These are phyloP conservation scores for Hortaea sp. DNA, from an alignment of 2,329 filamentous ascomycete species.

Conservation along the genomic window DNA sequence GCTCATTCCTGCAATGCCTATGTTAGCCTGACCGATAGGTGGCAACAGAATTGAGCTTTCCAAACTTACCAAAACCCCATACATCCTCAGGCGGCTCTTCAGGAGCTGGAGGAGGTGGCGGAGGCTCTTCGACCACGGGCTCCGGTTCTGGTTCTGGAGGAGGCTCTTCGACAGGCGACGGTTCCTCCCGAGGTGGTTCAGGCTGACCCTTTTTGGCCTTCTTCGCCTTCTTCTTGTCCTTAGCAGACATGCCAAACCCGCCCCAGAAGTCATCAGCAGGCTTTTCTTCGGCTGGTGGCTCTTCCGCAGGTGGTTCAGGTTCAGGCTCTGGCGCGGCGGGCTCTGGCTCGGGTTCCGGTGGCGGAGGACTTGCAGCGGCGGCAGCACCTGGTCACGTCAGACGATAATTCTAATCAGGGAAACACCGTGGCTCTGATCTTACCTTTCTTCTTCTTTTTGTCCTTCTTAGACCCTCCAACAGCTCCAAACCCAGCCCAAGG, in stretches of 20 bases:
- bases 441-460: conserved; percentile 26
- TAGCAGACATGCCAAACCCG: conserved; percentile 18
- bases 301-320: conserved; percentile 30
- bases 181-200: conserved; percentile 15
- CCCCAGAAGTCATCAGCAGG: conserved; percentile 20
- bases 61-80: conserved; percentile 18
- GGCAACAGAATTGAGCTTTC: not conserved
- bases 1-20: conserved; percentile 8
- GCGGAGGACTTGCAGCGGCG: conserved; percentile 9
- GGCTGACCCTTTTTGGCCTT: conserved; percentile 31
- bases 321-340: conserved; percentile 24
- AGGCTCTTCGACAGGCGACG: conserved; percentile 8
- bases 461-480: conserved; percentile 17
- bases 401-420: no score
- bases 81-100: conserved; percentile 29
- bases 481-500: conserved; percentile 17
- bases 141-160: conserved; percentile 20
- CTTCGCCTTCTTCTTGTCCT: conserved; percentile 38
- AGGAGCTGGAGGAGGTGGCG: no score
- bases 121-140: conserved; percentile 25
- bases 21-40: no score
- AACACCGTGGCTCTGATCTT: not conserved
- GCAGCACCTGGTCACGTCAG: conserved; percentile 4
- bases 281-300: conserved; percentile 30
- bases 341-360: conserved; percentile 28